Evolutionary conservation across 305 asterid species (phyloP).

Genomic region (Solanum hybrid): DNA sequence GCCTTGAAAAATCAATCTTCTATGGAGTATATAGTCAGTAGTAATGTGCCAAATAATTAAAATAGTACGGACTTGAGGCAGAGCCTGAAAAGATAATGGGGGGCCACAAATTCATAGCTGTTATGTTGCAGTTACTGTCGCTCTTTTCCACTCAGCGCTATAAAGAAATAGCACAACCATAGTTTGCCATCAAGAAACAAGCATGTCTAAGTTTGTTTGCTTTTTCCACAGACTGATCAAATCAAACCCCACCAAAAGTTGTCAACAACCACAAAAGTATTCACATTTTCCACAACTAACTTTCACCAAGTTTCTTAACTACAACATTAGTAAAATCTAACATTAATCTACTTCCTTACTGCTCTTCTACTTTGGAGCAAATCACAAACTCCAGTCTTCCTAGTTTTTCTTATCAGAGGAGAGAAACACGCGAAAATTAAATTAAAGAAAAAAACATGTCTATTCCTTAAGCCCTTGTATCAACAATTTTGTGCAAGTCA

Average conservation of each 20-base stretch:
- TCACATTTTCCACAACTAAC: slow-evolving; percentile 21
- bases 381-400: slow-evolving; percentile 11
- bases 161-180: neutral
- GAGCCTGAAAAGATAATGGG: neutral
- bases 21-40: neutral
- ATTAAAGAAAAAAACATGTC: neutral
- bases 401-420: slow-evolving; percentile 2
- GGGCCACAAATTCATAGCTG: neutral
- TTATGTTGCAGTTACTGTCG: neutral
- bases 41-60: neutral
- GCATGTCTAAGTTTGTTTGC: slow-evolving; percentile 10
- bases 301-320: neutral
- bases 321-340: neutral
- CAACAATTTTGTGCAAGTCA: neutral
- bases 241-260: slow-evolving; percentile 12
- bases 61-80: neutral
- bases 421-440: neutral
- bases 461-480: slow-evolving; percentile 4
- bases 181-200: slow-evolving; percentile 23
- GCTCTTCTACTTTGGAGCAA: slow-evolving; percentile 1
- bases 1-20: neutral
- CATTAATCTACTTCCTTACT: slow-evolving; percentile 6
- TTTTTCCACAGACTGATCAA: slow-evolving; percentile 9
- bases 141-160: neutral
- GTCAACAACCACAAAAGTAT: slow-evolving; percentile 19